Conservation (phyloP, 73 alveolate species). For the Vitrella brassicaformis region DNA sequence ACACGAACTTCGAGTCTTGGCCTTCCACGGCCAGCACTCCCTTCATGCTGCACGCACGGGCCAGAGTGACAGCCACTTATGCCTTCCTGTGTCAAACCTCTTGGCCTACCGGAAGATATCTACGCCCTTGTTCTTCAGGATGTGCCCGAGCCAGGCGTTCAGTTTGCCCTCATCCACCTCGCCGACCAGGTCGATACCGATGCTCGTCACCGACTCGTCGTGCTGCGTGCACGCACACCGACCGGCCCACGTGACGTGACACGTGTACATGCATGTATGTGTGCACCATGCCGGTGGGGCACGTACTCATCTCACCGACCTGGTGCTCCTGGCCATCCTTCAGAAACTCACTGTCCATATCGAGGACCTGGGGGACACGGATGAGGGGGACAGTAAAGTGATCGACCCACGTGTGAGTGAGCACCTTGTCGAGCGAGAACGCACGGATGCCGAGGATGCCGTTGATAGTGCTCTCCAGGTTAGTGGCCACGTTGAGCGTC, state of each 20-base stretch:
- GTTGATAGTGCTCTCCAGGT: neutral
- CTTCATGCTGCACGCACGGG: no score
- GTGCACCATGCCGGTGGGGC: no score
- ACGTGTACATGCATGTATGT: no score
- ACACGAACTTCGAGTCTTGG: neutral
- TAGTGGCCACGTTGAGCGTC: neutral
- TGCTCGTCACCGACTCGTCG: constrained; percentile 6
- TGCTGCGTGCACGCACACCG: constrained; percentile 4
- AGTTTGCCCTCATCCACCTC: neutral
- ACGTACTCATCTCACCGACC: no score
- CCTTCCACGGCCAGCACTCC: constrained; percentile 34
- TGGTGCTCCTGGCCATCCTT: constrained; percentile 18
- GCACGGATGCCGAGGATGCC: neutral
- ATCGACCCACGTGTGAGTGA: neutral
- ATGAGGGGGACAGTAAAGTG: neutral
- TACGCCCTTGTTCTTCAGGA: constrained; percentile 8
- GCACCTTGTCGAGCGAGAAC: constrained; percentile 13
- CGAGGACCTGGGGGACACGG: constrained; percentile 1
- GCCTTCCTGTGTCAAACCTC: no score
- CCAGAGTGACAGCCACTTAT: no score
- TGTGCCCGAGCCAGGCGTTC: constrained; percentile 19
- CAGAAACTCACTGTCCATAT: constrained; percentile 22
- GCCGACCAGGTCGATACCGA: neutral
- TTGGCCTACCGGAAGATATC: constrained; percentile 34
- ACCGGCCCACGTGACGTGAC: neutral